Percentiles rank a stretch among this genome's conserved stretches.
Evolutionary conservation across 2,329 filamentous ascomycete species (phyloP).

Genomic region (Canariomyces notabilis): DNA sequence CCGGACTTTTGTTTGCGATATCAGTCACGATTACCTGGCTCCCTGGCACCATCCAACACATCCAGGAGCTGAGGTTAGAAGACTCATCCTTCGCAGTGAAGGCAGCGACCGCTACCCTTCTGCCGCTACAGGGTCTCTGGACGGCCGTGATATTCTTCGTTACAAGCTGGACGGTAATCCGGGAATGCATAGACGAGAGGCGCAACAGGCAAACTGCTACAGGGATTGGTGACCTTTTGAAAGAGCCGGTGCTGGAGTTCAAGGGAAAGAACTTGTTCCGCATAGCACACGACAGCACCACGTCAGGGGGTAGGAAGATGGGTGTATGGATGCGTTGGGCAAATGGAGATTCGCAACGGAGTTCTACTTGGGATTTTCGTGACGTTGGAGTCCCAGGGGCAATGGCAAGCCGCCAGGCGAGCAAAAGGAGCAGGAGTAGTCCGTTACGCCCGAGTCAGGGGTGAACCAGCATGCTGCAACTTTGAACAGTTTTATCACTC

Average conservation of each 20-base stretch:
- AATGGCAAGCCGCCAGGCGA: not conserved
- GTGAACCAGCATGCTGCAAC: too few species aligned
- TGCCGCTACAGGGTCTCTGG: slow-evolving; percentile 20
- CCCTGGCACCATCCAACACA: slow-evolving; percentile 13
- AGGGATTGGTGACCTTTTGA: not conserved
- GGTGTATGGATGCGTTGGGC: slow-evolving; percentile 1
- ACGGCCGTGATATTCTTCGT: slow-evolving; percentile 18
- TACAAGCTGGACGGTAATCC: slow-evolving; percentile 11
- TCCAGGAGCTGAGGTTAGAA: slow-evolving; percentile 6
- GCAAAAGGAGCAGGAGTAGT: not conserved
- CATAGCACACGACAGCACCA: not conserved
- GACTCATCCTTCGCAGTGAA: slow-evolving; percentile 10
- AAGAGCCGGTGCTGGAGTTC: not conserved
- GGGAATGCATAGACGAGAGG: slow-evolving; percentile 3
- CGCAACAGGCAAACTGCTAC: not conserved
- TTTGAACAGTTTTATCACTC: too few species aligned
- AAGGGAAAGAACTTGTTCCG: not conserved
- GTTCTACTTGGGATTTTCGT: slow-evolving; percentile 15
- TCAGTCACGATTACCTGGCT: slow-evolving; percentile 17
- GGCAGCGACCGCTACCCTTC: slow-evolving; percentile 10
- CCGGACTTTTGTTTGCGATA: slow-evolving; percentile 7
- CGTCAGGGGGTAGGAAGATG: not conserved
- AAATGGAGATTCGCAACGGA: not conserved
- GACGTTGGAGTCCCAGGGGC: slow-evolving; percentile 7
- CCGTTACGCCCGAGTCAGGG: not conserved